Evolutionary conservation across 352 stramenopile genomes (phyloP).

Genomic region (Thraustochytrium sp.): DNA sequence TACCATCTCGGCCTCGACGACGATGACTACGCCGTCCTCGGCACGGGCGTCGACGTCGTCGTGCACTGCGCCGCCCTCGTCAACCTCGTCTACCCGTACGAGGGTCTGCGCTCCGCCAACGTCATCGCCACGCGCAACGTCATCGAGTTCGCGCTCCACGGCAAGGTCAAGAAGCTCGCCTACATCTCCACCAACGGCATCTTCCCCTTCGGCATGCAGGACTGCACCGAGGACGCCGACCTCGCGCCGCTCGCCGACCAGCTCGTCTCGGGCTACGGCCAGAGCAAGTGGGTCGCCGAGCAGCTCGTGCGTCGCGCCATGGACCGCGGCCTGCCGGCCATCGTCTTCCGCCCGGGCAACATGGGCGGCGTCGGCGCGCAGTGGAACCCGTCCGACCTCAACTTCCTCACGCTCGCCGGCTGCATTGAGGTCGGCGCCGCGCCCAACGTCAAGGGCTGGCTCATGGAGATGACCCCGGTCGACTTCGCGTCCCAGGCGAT

Average conservation of each 20-base stretch:
- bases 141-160: constrained; percentile 72
- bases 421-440: constrained; percentile 62
- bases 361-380: constrained; percentile 54
- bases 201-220: constrained; percentile 61
- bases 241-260: constrained; percentile 51
- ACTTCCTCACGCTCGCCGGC: constrained; percentile 74
- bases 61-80: constrained; percentile 84
- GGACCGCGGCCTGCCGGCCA: constrained; percentile 68
- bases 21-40: constrained; percentile 74
- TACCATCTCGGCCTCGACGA: constrained; percentile 68
- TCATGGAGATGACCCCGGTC: constrained; percentile 81
- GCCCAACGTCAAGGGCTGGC: constrained; percentile 63
- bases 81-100: constrained; percentile 81
- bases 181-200: constrained; percentile 85
- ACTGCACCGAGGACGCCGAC: constrained; percentile 51
- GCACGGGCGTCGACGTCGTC: constrained; percentile 76
- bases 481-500: constrained; percentile 78
- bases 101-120: constrained; percentile 73
- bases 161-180: constrained; percentile 69
- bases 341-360: constrained; percentile 78
- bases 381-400: constrained; percentile 80
- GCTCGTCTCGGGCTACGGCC: constrained; percentile 71
- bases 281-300: constrained; percentile 85
- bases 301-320: constrained; percentile 70
- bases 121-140: constrained; percentile 79